Base-by-base conservation (phyloP, 2,329 filamentous ascomycete genomes). In the Cladophialophora chaetospira region DNA sequence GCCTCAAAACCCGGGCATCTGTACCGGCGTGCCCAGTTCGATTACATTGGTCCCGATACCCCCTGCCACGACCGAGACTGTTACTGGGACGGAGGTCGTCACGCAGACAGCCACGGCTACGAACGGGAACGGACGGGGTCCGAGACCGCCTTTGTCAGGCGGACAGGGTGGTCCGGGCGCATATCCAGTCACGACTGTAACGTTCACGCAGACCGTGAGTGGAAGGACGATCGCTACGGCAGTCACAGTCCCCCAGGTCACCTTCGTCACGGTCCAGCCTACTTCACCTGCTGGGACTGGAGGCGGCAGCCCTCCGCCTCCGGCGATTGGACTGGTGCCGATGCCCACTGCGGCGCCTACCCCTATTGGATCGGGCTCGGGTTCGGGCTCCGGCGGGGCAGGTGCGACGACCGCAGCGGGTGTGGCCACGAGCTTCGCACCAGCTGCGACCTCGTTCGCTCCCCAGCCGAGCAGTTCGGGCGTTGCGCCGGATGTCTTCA, bases 11-110 rank as follows among this genome's bases (percentile, higher is more conserved):
- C 91, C 92, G n/a, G 89, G 81, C 63, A 89, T 97, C 68, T 83
- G 90, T 69, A 95, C 88, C 47, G 85, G 83, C 62, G 85, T 90
- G 65, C 84, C 88, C 21, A 79, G 80, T 35, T 80, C 79, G 53
- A 82, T 87, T 73, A 78, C 75, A 5, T 71, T 80, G n/a, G 69
- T 70, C 25, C 73, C 75, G 28, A 79, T 84, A 68, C 81, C 82
- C 28, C 76, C 78, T 57, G 77, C 78, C 51, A 61, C 54, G 15
- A 17, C 63, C 17, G 46, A 57, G 13, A 58, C 44, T 10, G 53
- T 31, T 21, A 53, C 48, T 17, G 17, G 15, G 13, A 55, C 45
- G 13, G 63, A 71, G 11, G 75, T 77, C 21, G 67, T 75, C 45
- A 71, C 75, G 4, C 79, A 77, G 43, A 59, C 62, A 6, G 47